Evolutionary conservation across 2,329 filamentous ascomycete genomes (phyloP), one percentile per base, ranked within the genome.

Genomic region (Emmonsia crescens): DNA sequence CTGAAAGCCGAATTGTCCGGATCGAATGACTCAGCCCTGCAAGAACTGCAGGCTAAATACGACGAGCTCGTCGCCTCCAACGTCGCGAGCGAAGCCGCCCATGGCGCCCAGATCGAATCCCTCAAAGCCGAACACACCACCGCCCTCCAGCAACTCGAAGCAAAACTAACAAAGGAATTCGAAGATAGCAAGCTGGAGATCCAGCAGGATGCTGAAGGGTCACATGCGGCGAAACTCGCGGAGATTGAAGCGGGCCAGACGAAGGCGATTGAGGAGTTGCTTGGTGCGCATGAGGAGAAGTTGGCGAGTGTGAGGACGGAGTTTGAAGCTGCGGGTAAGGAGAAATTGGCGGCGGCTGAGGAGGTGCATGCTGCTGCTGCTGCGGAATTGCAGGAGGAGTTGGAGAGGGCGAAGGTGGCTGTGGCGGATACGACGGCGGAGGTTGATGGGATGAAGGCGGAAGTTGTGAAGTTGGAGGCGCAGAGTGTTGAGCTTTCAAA

Each of bases 381-480:
- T 33, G 68, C 67, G 14, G 70, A 69, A 33, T 67, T 71, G 42
- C 70, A 71, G n/a, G 67, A 71, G 16, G 70, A 77, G 57, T 69
- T 77, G 48, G 64, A 66, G 21, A 67, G 73, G 55, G 74, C 73
- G 10, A 72, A 74, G 60, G 66, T 71, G 21, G 69, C 72, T 27
- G 71, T 69, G 27, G 69, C 72, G 42, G 74, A 77, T 63, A 76
- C 71, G 4, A 76, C 71, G 4, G 74, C 75, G 29, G 67, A 63
- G 10, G 55, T 75, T 33, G 75, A 77, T 61, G 62, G 64, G 12
- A 63, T 77, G 54, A 77, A 78, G 67, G 72, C 75, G 21, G 72
- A 74, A 40, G 73, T 77, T 66, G 71, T 70, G 6, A 79, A 79
- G 54, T 78, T 91, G 64, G 83, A 85, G 68, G 72, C 71, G 42